Evolutionary conservation across 2,329 filamentous ascomycete genomes (phyloP).

Genomic region (Fusarium sp.): DNA sequence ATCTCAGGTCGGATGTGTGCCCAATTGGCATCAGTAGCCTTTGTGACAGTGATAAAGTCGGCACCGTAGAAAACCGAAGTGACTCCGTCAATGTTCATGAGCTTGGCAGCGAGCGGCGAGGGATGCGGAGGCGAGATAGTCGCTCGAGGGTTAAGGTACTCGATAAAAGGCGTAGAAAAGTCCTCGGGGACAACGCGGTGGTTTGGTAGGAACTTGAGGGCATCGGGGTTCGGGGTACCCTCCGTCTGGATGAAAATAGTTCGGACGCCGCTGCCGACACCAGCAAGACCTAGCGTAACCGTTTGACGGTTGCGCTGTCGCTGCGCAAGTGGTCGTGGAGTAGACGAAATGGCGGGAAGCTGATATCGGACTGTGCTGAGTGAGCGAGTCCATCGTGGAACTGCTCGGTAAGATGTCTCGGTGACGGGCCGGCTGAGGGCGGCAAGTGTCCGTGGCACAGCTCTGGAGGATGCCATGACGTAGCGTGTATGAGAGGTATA

Average conservation of each 20-base stretch:
- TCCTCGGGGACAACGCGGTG: conserved; percentile 84
- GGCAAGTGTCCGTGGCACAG: conserved; percentile 46
- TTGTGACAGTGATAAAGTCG: conserved; percentile 98
- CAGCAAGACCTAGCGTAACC: conserved; percentile 43
- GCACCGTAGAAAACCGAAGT: conserved; percentile 93
- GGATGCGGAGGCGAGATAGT: conserved; percentile 91
- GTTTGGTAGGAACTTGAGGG: conserved; percentile 96
- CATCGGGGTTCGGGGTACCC: conserved; percentile 93
- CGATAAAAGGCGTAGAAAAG: conserved; percentile 83
- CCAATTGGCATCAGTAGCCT: conserved; percentile 90
- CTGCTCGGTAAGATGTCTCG: conserved; percentile 42
- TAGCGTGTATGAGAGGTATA: not conserved
- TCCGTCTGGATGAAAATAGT: conserved; percentile 99
- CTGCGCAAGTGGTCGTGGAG: conserved; percentile 43
- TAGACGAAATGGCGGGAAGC: conserved; percentile 38
- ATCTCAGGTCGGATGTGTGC: conserved; percentile 95
- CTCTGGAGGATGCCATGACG: conserved; percentile 49
- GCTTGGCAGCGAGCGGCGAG: conserved; percentile 89
- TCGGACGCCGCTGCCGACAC: conserved; percentile 63
- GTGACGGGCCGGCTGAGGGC: conserved; percentile 43
- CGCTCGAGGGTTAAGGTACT: conserved; percentile 90
- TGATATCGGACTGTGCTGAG: conserved; percentile 48
- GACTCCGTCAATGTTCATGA: conserved; percentile 96
- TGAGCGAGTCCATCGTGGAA: conserved; percentile 50
- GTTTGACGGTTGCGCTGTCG: conserved; percentile 28